Evolutionary conservation across 805 yeast species (phyloP).

Genomic region (Teunomyces aglyptinius): DNA sequence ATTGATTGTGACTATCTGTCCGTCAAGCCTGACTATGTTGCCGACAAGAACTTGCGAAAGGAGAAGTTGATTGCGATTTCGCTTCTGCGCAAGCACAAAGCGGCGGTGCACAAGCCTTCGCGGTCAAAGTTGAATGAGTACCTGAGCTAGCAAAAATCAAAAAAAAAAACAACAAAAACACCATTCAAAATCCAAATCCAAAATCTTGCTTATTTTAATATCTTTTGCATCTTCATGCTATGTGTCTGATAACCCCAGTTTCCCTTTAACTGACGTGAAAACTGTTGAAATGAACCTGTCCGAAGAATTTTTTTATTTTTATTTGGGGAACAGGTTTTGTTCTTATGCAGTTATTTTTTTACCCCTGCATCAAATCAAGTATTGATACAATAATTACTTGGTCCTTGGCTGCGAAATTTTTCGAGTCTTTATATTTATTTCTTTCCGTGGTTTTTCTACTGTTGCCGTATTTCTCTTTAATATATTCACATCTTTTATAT

Average conservation of each 20-base stretch:
- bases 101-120: conserved; percentile 1
- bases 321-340: neutral
- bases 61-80: conserved; percentile 35
- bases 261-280: neutral
- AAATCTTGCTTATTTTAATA: no score
- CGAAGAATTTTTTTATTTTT: neutral
- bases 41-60: conserved; percentile 30
- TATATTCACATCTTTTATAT: conserved; percentile 2
- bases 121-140: neutral
- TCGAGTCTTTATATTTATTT: conserved; percentile 1
- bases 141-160: neutral
- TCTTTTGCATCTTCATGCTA: neutral
- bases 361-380: conserved; percentile 2
- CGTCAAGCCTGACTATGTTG: conserved; percentile 39
- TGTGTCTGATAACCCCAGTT: neutral
- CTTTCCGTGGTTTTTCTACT: conserved; percentile 1
- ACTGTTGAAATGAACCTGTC: no score
- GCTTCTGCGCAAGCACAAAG: conserved; percentile 22
- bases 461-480: neutral
- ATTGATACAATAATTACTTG: conserved; percentile 2
- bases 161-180: neutral
- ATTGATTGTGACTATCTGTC: conserved; percentile 40
- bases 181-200: neutral
- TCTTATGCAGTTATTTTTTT: neutral
- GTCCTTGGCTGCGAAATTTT: conserved; percentile 3